Base-by-base conservation (phyloP, 345 rosid genomes). In the Hibiscus trionum region DNA sequence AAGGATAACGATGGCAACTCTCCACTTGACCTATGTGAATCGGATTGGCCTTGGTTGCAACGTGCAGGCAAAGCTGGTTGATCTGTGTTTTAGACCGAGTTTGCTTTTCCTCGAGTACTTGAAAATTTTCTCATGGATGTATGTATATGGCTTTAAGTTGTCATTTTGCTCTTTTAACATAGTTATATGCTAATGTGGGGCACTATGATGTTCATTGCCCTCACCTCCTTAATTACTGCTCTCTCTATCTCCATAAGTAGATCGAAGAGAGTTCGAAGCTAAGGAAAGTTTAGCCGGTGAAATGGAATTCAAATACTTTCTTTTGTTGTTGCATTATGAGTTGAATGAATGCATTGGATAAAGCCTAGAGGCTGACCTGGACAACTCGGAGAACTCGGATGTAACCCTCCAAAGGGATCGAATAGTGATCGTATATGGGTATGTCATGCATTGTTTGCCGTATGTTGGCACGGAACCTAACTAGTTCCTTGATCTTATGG, bases 1-100 rank as follows among this genome's bases (percentile, higher is more conserved):
- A 88, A 85, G 80, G 99, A 90, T 80, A 78, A 74, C 2, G 96
- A 92, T 0, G 99, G 93, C 39, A 84, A 79, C 49, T 73, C 90
- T 8, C 86, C 97, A n/a, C 33, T 52, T 11, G 93, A 91, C 74
- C 84, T 94, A 39, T 88, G 91, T 5, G 88, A 87, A 70, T 77
- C 75, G 27, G 74, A 82, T 60, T 94, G 97, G 98, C 85, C 93
- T 44, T 92, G 88, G 86, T 68, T 90, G 71, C 82, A 60, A 66
- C 78, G 17, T 15, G 71, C 72, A 0, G 49, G 71, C 77, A 26
- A 72, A 74, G 67, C 61, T 56, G 59, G 77, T 75, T 7, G 72
- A 77, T 76, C 8, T 72, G 56, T 65, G 69, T 72, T 58, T 60
- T 61, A 63, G 11, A 19, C 29, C n/a, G 47, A 58, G 62, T 71